Evolutionary conservation across 139 green algal genomes (phyloP), one percentile per base, ranked within the genome.

Genomic region (Trebouxia sp.): DNA sequence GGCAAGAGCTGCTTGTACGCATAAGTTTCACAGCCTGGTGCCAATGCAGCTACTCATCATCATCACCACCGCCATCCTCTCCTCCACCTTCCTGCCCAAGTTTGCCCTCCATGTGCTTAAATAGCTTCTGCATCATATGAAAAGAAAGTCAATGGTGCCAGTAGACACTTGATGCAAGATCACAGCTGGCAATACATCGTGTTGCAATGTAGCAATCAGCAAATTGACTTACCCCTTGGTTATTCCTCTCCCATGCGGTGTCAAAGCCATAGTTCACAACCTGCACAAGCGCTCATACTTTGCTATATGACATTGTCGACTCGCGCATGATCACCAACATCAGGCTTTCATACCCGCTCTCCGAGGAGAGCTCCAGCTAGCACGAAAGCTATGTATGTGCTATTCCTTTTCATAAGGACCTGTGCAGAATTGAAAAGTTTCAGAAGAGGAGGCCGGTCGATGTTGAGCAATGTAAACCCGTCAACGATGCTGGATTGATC

Each of bases 351-450:
- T 39, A 85, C 81, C 81, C 76, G 47, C 66, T 85, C 81, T 26
- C 81, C 81, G 5, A 82, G 1, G 2, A 85, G 65, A 30, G 81
- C 81, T 38, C 81, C 81, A 8, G 66, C 81, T 2, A 85, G 41
- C 6, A 85, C 56, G 50, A 85, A 85, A 24, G 76, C 81, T 26
- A 85, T 45, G 41, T 85, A 85, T 22, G 78, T 51, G 38, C 75
- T 82, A 30, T 85, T 85, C n/a, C 81, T 58, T 43, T 56, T 74
- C 81, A 85, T 85, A 7, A 85, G 56, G 10, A 74, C 26, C 81
- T 85, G 75, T 75, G 10, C 3, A 55, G n/a, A n/a, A n/a, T n/a
- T n/a, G n/a, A n/a, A n/a, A n/a, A n/a, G n/a, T n/a, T n/a, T n/a
- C n/a, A n/a, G n/a, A n/a, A n/a, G n/a, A n/a, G n/a, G n/a, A n/a